phyloP scores from a whole-genome alignment of 2,329 filamentous ascomycete genomes.

The Teratosphaeria nubilosa region DNA sequence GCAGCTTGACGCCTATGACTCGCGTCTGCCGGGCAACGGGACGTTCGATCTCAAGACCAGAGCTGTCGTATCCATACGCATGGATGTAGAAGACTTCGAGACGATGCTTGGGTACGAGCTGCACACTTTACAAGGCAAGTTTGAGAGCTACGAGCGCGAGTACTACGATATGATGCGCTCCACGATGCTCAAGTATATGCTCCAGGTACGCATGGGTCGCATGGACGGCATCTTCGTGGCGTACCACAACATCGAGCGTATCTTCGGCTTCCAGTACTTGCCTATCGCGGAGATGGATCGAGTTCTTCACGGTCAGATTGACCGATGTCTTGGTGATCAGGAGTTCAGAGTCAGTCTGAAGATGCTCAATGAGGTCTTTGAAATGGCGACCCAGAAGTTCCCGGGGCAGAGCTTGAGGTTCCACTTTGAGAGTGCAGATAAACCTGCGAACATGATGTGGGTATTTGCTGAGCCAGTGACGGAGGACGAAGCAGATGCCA shows the following conservation, averaged over 20 bases:
- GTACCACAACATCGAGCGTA: conserved; percentile 86
- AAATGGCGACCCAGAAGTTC: conserved; percentile 64
- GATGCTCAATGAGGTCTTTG: conserved; percentile 67
- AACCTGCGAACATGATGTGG: conserved; percentile 56
- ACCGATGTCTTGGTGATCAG: conserved; percentile 59
- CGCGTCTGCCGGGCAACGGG: conserved; percentile 75
- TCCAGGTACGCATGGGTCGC: conserved; percentile 91
- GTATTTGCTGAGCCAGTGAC: conserved; percentile 81
- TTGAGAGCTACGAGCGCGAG: conserved; percentile 87
- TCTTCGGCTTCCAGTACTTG: conserved; percentile 97
- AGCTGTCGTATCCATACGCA: conserved; percentile 82
- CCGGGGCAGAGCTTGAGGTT: conserved; percentile 46
- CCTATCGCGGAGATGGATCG: conserved; percentile 76
- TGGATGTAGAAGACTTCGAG: conserved; percentile 65
- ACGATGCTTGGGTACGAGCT: conserved; percentile 82
- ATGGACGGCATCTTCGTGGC: conserved; percentile 99
- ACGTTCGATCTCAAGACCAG: conserved; percentile 96
- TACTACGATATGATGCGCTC: conserved; percentile 94
- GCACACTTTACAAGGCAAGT: conserved; percentile 61
- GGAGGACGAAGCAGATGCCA: conserved; percentile 57
- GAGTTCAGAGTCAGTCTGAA: conserved; percentile 78
- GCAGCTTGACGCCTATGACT: conserved; percentile 83
- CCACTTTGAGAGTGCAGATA: conserved; percentile 36
- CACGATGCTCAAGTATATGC: conserved; percentile 90
- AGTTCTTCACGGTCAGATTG: conserved; percentile 69